A percentile compares a stretch with the other conserved stretches of the same genome.
Evolutionary conservation across 108 stramenopile species (phyloP).

Genomic region (Chaetoceros muelleri): DNA sequence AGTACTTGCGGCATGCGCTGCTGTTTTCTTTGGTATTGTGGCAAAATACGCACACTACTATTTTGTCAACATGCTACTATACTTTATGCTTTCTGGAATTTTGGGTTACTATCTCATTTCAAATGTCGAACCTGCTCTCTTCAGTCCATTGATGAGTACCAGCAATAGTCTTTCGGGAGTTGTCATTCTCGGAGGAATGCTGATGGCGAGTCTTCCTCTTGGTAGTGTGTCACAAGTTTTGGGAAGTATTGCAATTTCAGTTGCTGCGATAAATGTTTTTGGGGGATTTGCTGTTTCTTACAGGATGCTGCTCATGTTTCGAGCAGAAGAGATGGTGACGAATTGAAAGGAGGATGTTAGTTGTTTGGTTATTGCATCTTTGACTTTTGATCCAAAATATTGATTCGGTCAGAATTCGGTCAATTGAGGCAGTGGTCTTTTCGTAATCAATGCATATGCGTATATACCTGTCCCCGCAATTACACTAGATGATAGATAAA

Average conservation of each 20-base stretch:
- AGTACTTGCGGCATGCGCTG: conserved; percentile 3
- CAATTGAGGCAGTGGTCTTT: no score
- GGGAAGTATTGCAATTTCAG: conserved; percentile 54
- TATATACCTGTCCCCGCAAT: no score
- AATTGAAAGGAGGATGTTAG: not conserved
- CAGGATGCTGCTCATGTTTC: conserved; percentile 90
- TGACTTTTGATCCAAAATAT: no score
- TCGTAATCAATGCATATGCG: no score
- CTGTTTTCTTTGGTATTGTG: conserved; percentile 32
- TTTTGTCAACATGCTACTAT: conserved; percentile 33
- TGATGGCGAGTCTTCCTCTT: conserved; percentile 45
- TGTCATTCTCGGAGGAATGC: conserved; percentile 81
- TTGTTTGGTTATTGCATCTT: no score
- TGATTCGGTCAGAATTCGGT: no score
- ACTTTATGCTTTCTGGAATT: conserved; percentile 64
- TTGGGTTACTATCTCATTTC: conserved; percentile 69
- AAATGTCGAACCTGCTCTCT: conserved; percentile 73
- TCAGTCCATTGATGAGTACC: conserved; percentile 82
- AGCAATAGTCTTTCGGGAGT: conserved; percentile 83
- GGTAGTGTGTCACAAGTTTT: conserved; percentile 44
- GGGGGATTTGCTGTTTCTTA: conserved; percentile 74
- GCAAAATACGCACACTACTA: conserved; percentile 30
- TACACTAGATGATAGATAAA: no score
- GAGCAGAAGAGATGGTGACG: conserved; percentile 59
- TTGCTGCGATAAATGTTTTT: conserved; percentile 61